Percentiles rank a stretch among this genome's conserved stretches.
These are phyloP conservation scores for Saprolegnia diclina DNA, from an alignment of 352 stramenopile species.

Conservation along the genomic window DNA sequence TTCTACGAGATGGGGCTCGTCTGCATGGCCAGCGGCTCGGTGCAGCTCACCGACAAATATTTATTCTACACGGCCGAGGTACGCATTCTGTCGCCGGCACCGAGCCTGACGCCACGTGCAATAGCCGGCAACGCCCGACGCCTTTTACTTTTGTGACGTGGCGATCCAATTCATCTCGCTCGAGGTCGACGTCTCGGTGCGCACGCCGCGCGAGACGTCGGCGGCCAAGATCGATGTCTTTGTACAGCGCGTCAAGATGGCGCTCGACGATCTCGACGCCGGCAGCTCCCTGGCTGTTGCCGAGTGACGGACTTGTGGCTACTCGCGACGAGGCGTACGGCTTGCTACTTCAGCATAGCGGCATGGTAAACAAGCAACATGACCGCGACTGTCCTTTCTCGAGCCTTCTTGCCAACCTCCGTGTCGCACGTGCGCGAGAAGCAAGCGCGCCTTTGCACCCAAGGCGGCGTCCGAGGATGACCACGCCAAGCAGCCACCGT, in stretches of 20 bases:
- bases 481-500: not conserved
- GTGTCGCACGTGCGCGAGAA: too few relatives aligned
- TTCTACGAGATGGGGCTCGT: constrained; percentile 44
- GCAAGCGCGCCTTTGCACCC: too few relatives aligned
- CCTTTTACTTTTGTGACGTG: constrained; percentile 7
- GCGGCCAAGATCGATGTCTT: not conserved
- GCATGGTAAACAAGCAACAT: too few relatives aligned
- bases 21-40: constrained; percentile 70
- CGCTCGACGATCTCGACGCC: not conserved
- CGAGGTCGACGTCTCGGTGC: not conserved
- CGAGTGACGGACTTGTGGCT: too few relatives aligned
- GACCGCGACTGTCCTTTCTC: too few relatives aligned
- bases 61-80: constrained; percentile 50
- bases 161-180: constrained; percentile 10
- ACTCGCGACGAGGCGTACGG: too few relatives aligned
- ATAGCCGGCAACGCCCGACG: not conserved
- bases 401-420: too few relatives aligned
- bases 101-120: not conserved
- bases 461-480: too few relatives aligned
- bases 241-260: not conserved
- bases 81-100: not conserved
- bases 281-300: not conserved
- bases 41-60: constrained; percentile 64
- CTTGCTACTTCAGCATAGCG: too few relatives aligned
- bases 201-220: not conserved